phyloP scores from a whole-genome alignment of 1,139 yeast species.

The Taphrina pruni region DNA sequence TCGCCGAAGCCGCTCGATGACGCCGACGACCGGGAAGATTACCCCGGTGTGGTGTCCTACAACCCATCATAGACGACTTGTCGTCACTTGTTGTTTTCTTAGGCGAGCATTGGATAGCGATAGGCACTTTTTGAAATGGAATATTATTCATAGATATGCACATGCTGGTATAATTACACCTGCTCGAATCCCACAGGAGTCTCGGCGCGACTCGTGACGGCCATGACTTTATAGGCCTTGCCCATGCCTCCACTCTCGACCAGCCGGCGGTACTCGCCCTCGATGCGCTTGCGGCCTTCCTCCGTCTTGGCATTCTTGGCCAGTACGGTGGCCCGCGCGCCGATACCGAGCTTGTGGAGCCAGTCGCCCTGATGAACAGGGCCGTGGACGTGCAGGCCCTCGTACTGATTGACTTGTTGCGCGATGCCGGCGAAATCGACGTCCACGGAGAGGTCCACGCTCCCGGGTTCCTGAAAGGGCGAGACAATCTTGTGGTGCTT shows the following conservation, averaged over 20 bases:
- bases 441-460: slow-evolving; percentile 80
- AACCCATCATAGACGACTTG: neutral
- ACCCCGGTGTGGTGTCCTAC: slow-evolving; percentile 17
- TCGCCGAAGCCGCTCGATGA: slow-evolving; percentile 18
- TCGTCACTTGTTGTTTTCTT: no score
- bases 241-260: slow-evolving; percentile 79
- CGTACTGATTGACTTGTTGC: slow-evolving; percentile 51
- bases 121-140: slow-evolving; percentile 49
- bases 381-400: slow-evolving; percentile 57
- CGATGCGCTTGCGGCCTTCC: slow-evolving; percentile 55
- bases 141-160: neutral
- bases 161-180: no score
- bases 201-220: slow-evolving; percentile 60
- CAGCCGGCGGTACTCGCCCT: slow-evolving; percentile 66
- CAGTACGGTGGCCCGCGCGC: slow-evolving; percentile 62
- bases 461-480: slow-evolving; percentile 78
- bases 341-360: slow-evolving; percentile 77
- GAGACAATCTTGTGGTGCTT: slow-evolving; percentile 73
- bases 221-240: slow-evolving; percentile 72
- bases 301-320: slow-evolving; percentile 50
- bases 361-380: slow-evolving; percentile 82
- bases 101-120: slow-evolving; percentile 56
- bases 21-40: slow-evolving; percentile 13
- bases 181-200: slow-evolving; percentile 65
- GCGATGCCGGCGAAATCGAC: slow-evolving; percentile 74